Evolutionary conservation across 2,329 filamentous ascomycete genomes (phyloP), one percentile per base, ranked within the genome.

Genomic region (Diplodia sapinea): DNA sequence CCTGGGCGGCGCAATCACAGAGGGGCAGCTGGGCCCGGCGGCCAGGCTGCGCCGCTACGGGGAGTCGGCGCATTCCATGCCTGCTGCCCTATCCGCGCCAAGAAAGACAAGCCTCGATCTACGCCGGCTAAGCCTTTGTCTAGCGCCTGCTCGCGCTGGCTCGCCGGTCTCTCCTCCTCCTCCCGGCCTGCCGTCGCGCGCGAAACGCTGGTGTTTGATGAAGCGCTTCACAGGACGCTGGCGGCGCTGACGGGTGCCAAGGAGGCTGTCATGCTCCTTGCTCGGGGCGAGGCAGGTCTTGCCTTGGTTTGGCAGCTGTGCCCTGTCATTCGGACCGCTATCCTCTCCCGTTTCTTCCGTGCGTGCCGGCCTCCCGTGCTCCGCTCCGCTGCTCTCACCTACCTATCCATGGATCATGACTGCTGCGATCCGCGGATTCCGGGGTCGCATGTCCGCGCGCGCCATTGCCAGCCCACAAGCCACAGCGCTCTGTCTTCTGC

Each of bases 31-130:
- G 47, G 29, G 43, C 57, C 59, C 59, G 47, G 43, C 59, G 36
- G 33, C 50, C 59, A 51, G 47, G 47, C 59, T 63, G 59, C 59
- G 59, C 59, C 59, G 59, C 59, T 62, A 43, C 59, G 59, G 59
- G 59, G 43, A 62, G 59, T 62, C 57, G 33, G 43, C 47, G 40
- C 23, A 33, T 38, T 38, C 26, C 26, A 26, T 26, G 43, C 49
- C 31, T 29, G 33, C 36, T 43, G 62, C 62, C 33, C 62, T 54
- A 31, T 15, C 31, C 15, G 29, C 13, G 59, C 62, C 50, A 65
- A 54, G 62, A 20, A 54, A 15, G 62, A 43, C 62, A 65, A 65
- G 62, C 62, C 50, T 65, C 20, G 61, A 65, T 65, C 61, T 33
- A 23, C 61, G 20, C 20, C 9, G 17, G 50, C 62, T 65, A 65